Evolutionary conservation across 257 asterid species (phyloP), one percentile per base, ranked within the genome.

Genomic region (Petrea volubilis): DNA sequence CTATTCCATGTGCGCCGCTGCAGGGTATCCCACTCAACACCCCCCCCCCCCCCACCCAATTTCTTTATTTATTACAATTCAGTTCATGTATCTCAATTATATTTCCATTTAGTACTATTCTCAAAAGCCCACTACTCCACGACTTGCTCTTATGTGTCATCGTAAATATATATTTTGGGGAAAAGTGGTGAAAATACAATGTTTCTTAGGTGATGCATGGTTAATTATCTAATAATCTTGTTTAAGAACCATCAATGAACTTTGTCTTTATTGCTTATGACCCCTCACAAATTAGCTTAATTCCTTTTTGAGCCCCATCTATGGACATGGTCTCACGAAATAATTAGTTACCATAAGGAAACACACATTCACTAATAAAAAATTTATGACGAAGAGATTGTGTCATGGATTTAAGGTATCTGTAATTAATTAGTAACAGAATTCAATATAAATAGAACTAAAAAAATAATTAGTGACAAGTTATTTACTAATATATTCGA

Each of bases 1-100:
- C 73, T 60, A 33, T 67, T 70, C 76, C 85, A 77, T 83, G 85
- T 79, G 83, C 72, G 75, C 74, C 77, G 75, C 73, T 77, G 23
- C 64, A 47, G 70, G 70, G 81, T 41, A 70, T 74, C 74, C 75
- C 80, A 56, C 64, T 36, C 56, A n/a, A n/a, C n/a, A n/a, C n/a
- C n/a, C n/a, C n/a, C n/a, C n/a, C n/a, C n/a, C n/a, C n/a, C 29
- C 49, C 69, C 47, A 64, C 21, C 34, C 23, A 20, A n/a, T n/a
- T 64, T 55, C 18, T 44, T 23, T 47, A 51, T 40, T 58, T 59
- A 57, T 38, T 52, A 28, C 72, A 29, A 67, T 67, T 41, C 47
- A 50, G 62, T 46, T 73, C 60, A 53, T 62, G 49, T 18, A 43
- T 73, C 13, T 33, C 34, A 27, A 41, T 64, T 46, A 3, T 28